phyloP scores from a whole-genome alignment of 2,329 filamentous ascomycete species.

The Pyricularia sp. region DNA sequence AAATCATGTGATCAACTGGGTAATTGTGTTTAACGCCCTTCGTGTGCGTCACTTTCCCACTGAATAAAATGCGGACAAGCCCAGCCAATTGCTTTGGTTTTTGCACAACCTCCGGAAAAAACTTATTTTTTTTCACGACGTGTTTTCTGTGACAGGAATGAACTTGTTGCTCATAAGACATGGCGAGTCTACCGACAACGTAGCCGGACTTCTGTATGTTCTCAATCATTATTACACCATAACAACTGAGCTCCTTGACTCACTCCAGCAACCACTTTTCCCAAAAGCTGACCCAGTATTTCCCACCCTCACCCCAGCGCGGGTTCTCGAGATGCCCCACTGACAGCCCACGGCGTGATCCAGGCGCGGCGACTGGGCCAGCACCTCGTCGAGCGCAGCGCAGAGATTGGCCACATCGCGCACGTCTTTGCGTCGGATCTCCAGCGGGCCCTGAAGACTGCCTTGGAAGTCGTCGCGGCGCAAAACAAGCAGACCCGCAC shows the following conservation, averaged over 20 bases:
- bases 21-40: background rate
- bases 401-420: conserved; percentile 29
- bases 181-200: conserved; percentile 86
- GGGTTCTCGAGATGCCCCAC: conserved; percentile 67
- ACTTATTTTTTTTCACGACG: background rate
- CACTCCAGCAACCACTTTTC: background rate
- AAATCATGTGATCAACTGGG: background rate
- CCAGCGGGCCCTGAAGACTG: conserved; percentile 63
- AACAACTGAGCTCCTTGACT: background rate
- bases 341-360: conserved; percentile 74
- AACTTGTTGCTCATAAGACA: conserved; percentile 73
- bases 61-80: background rate
- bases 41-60: background rate
- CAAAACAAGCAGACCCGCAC: conserved; percentile 23
- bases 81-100: no score
- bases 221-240: conserved; percentile 4
- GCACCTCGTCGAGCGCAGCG: conserved; percentile 37
- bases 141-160: conserved; percentile 26
- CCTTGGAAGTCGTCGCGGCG: conserved; percentile 52
- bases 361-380: conserved; percentile 65
- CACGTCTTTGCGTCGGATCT: conserved; percentile 72
- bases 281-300: background rate
- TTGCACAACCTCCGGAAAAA: background rate
- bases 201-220: conserved; percentile 45
- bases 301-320: conserved; percentile 36